Evolutionary conservation across 192 early-diverging fungal species (phyloP).

Genomic region (Podila epicladia): DNA sequence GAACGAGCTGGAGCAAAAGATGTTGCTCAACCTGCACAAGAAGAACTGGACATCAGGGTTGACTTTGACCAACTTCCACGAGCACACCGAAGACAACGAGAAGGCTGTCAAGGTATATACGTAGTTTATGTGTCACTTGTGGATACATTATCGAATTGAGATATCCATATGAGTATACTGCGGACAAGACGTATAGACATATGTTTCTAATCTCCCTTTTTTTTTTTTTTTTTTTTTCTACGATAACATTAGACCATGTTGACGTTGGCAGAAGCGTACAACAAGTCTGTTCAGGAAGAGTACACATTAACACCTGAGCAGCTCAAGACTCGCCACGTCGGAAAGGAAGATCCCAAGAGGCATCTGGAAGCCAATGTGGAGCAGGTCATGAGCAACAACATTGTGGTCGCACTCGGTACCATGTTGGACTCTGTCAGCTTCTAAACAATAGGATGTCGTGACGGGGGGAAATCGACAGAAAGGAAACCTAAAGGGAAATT

Average conservation of each 20-base stretch:
- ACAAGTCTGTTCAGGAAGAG: constrained; percentile 99
- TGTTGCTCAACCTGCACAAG: constrained; percentile 99
- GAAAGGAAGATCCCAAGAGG: constrained; percentile 99
- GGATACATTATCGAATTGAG: not conserved
- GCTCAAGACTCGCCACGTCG: constrained; percentile 98
- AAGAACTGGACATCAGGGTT: constrained; percentile 99
- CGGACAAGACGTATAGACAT: not conserved
- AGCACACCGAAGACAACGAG: constrained; percentile 87
- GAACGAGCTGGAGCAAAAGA: constrained; percentile 99
- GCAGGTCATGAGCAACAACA: constrained; percentile 93
- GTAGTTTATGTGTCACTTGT: not conserved
- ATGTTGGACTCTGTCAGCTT: constrained; percentile 86
- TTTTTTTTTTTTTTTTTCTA: not conserved
- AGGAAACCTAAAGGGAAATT: not conserved
- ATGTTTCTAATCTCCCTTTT: not conserved
- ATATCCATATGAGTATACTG: not conserved
- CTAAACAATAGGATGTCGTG: constrained; percentile 21
- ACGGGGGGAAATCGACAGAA: not conserved
- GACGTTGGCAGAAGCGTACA: constrained; percentile 89
- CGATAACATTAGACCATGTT: constrained; percentile 78
- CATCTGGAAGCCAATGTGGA: constrained; percentile 96
- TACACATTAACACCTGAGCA: constrained; percentile 91
- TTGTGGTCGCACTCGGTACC: constrained; percentile 93
- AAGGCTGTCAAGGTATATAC: constrained; percentile 80
- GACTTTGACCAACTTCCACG: constrained; percentile 80